Evolutionary conservation across 805 yeast species (phyloP), one percentile per base, ranked within the genome.

Genomic region (Priceomyces carsonii): DNA sequence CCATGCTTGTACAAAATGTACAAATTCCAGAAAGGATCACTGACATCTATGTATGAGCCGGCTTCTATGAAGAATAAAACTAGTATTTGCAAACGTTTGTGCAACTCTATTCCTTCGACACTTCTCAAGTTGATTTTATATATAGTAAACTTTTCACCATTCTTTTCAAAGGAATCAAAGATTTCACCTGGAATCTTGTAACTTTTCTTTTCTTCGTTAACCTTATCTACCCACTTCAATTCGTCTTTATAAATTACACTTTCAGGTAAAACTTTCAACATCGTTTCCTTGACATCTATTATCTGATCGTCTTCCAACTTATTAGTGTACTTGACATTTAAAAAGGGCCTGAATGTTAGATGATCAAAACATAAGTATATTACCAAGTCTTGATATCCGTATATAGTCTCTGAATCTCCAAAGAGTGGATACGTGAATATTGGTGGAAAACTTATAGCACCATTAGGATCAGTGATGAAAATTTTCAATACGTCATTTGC

Each of bases 21-120:
- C 2, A 89, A 55, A 31, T 85, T 88, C 99, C 99, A 93, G 12
- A 75, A 69, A 6, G 73, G 71, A 58, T 93, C 99, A 0, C 58
- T 58, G 25, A 73, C 70, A 53, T 90, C 96, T 37, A 93, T 88
- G 50, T 78, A 86, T 1, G 95, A 80, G 1, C 96, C 98, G 0
- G 96, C 98, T 56, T 93, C 99, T 47, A 93, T 91, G 62, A 82
- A 89, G 8, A 93, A 66, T 18, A 91, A 63, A 10, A 86, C 85
- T 47, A 93, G 77, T 2, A 90, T 79, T 47, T 88, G 95, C 45
- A 89, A 69, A 40, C 96, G 63, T 32, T 71, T 61, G 49, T 82
- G 90, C 33, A 88, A 57, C 42, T 74, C 77, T 29, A 61, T 47
- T 0, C 80, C 79, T 5, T 50, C 51, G 0, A 51, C 52, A 29